Percentiles rank a stretch among this genome's conserved stretches.
Conservation (phyloP, 2,329 filamentous ascomycete species). For the Cercospora sesami region DNA sequence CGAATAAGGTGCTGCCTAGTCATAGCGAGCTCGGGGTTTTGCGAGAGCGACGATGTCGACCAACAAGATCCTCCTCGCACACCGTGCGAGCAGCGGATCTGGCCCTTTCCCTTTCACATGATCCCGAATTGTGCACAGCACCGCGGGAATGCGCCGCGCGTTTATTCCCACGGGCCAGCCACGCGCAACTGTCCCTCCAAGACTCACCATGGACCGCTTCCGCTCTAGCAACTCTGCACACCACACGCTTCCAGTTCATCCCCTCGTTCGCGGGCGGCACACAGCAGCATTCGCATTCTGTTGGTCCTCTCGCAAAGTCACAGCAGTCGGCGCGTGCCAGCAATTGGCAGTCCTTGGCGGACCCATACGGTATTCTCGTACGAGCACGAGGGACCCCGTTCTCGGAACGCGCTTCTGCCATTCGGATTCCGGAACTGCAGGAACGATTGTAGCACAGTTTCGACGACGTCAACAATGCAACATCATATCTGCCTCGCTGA, state of each 20-base stretch:
- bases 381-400: not conserved
- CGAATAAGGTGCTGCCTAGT: not conserved
- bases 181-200: not conserved
- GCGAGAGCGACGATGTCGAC: not conserved
- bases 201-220: not conserved
- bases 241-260: not conserved
- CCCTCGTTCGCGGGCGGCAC: not conserved
- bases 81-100: not conserved
- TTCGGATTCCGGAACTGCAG: not conserved
- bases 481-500: not conserved
- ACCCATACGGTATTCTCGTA: not conserved
- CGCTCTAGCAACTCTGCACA: not conserved
- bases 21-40: not conserved
- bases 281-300: not conserved
- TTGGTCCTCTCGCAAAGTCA: not conserved
- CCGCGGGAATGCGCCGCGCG: not conserved
- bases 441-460: not conserved
- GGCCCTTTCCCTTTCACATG: not conserved
- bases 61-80: not conserved
- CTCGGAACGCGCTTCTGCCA: not conserved
- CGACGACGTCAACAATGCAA: not conserved
- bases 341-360: not conserved
- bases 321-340: not conserved
- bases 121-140: not conserved
- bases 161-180: not conserved